Percentiles rank a stretch among this genome's conserved stretches.
Conservation (phyloP, 257 asterid genomes). For the Linderniella brevidens region DNA sequence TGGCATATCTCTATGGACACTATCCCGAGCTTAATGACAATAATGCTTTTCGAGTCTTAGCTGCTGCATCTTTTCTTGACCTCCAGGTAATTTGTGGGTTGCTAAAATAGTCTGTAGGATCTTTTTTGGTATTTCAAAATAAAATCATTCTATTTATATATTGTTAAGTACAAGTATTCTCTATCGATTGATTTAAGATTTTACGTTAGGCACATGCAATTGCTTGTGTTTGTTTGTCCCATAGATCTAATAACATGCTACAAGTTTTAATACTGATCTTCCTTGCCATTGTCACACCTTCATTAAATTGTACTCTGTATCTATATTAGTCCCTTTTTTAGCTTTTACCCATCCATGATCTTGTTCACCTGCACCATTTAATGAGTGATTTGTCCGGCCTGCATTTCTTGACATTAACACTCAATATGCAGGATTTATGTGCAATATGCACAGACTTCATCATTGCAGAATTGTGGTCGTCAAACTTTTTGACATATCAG, state of each 20-base stretch:
- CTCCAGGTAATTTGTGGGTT: slow-evolving; percentile 43
- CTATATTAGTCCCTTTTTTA: no score
- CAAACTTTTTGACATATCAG: slow-evolving; percentile 94
- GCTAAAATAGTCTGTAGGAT: not conserved
- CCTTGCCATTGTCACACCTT: no score
- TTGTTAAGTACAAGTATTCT: no score
- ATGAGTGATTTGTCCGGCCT: not conserved
- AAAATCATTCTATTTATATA: not conserved
- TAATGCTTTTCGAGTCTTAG: slow-evolving; percentile 88
- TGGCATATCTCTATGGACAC: slow-evolving; percentile 93
- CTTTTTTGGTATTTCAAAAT: not conserved
- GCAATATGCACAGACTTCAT: slow-evolving; percentile 93
- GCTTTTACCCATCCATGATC: no score
- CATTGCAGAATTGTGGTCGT: slow-evolving; percentile 78
- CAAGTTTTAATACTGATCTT: not conserved
- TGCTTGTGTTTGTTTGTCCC: not conserved
- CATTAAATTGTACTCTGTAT: no score
- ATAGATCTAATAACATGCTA: no score
- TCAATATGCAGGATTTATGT: slow-evolving; percentile 69
- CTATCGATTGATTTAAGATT: no score
- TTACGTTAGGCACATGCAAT: no score
- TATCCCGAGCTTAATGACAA: slow-evolving; percentile 75
- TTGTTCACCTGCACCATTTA: no score
- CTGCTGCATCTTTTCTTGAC: slow-evolving; percentile 96
- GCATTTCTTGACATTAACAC: slow-evolving; percentile 7